These are phyloP conservation scores for Narthecium ossifragum DNA, from an alignment of 106 monocot species.

Conservation along the genomic window DNA sequence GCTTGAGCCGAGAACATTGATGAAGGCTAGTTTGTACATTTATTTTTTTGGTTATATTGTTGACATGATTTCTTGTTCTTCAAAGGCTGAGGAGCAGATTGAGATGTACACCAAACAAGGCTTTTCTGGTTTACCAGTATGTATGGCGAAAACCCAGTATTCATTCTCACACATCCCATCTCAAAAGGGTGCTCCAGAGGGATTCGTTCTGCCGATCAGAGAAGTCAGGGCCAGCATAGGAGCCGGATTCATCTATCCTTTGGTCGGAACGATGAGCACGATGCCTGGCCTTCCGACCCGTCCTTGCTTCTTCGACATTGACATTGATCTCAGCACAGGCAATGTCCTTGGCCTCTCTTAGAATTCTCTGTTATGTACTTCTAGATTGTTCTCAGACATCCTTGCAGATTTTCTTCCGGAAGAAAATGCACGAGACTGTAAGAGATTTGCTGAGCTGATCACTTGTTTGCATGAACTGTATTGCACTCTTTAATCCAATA, in stretches of 20 bases:
- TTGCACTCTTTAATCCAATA: not conserved
- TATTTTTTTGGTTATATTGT: not conserved
- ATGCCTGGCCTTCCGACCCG: conserved; percentile 99
- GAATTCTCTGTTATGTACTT: not conserved
- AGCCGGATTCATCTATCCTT: conserved; percentile 92
- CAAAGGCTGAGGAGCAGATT: conserved; percentile 88
- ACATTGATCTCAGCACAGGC: conserved; percentile 72
- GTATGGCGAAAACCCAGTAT: conserved; percentile 99
- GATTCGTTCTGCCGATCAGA: conserved; percentile 82
- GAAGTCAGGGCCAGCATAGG: conserved; percentile 97
- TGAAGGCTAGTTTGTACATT: no score
- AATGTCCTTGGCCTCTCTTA: conserved; percentile 89
- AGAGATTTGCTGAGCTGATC: not conserved
- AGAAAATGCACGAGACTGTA: not conserved
- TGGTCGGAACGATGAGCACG: conserved; percentile 86
- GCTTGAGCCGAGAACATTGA: no score
- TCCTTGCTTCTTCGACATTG: conserved; percentile 97
- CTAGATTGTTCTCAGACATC: not conserved
- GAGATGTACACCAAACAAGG: conserved; percentile 90
- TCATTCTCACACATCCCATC: conserved; percentile 85
- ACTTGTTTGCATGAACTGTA: not conserved
- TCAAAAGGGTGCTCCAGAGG: conserved; percentile 81
- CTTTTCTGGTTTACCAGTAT: conserved; percentile 81
- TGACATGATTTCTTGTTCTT: not conserved
- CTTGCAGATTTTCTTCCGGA: not conserved